Base-by-base conservation (phyloP, 1,139 yeast species). In the Debaryomycetaceae sp. region DNA sequence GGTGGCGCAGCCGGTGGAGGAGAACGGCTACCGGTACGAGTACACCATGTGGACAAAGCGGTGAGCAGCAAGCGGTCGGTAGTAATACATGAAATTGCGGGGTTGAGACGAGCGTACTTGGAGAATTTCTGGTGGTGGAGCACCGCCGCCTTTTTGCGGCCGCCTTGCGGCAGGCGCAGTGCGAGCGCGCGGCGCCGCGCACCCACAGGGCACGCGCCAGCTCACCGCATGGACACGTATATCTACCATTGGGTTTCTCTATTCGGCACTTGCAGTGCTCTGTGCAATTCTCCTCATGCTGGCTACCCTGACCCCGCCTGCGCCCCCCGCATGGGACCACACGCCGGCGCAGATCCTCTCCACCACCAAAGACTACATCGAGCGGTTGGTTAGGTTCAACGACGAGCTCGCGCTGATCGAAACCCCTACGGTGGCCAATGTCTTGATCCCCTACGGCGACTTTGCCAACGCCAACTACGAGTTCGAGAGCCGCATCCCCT, bases 271-370 rank as follows among this genome's bases (percentile, higher is more conserved):
- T n/a, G n/a, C n/a, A n/a, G n/a, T n/a, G n/a, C n/a, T n/a, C n/a
- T n/a, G n/a, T n/a, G n/a, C n/a, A n/a, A n/a, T n/a, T n/a, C n/a
- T n/a, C n/a, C n/a, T n/a, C n/a, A n/a, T n/a, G n/a, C n/a, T n/a
- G n/a, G n/a, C n/a, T n/a, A n/a, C n/a, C n/a, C n/a, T n/a, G n/a
- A n/a, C n/a, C n/a, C n/a, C n/a, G n/a, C n/a, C n/a, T n/a, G n/a
- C n/a, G 16, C 31, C 31, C n/a, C 81, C 84, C 17, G 39, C 49
- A 22, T 83, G 93, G 94, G 55, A 62, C 17, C 74, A 67, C 42
- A 62, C 83, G 6, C 73, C 85, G 1, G 70, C 64, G 16, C 60
- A 69, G 23, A 65, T 84, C 29, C 27, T 56, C 9, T 36, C 47
- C 3, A 49, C 58, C 25, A 71, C 83, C 4, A 56, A 70, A 8